Evolutionary conservation across 352 stramenopile genomes (phyloP).

Genomic region (Phytophthora macrochlamydospora): DNA sequence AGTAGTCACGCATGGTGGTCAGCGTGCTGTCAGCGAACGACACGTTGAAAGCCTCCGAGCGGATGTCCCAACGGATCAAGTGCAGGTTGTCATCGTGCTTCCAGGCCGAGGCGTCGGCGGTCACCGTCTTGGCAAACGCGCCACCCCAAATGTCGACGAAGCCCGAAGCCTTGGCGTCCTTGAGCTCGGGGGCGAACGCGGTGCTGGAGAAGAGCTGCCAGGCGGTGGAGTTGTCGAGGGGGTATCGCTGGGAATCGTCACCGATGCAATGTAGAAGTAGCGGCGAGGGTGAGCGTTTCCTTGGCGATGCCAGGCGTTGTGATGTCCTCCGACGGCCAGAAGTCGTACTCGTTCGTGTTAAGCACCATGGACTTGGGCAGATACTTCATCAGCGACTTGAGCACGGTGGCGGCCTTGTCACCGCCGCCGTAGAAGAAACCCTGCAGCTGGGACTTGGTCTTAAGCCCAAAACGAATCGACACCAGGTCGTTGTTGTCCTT

Average conservation of each 20-base stretch:
- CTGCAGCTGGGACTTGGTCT: slow-evolving; percentile 16
- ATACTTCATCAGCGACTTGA: slow-evolving; percentile 23
- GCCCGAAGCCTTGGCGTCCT: slow-evolving; percentile 19
- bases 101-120: slow-evolving; percentile 22
- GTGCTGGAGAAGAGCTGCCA: slow-evolving; percentile 23
- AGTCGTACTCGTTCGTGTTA: slow-evolving; percentile 17
- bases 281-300: slow-evolving; percentile 22
- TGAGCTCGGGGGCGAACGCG: slow-evolving; percentile 20
- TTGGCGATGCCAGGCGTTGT: slow-evolving; percentile 22
- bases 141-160: slow-evolving; percentile 32
- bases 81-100: slow-evolving; percentile 33
- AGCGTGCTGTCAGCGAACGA: slow-evolving; percentile 24
- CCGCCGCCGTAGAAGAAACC: slow-evolving; percentile 25
- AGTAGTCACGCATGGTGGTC: slow-evolving; percentile 19
- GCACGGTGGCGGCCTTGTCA: slow-evolving; percentile 7
- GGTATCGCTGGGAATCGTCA: slow-evolving; percentile 25
- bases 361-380: slow-evolving; percentile 23
- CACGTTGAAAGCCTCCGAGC: slow-evolving; percentile 21
- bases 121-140: slow-evolving; percentile 19
- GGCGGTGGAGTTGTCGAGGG: slow-evolving; percentile 22
- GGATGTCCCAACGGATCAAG: slow-evolving; percentile 33
- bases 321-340: slow-evolving; percentile 22
- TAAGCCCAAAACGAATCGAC: slow-evolving; percentile 26
- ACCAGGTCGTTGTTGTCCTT: slow-evolving; percentile 31
- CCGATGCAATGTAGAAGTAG: slow-evolving; percentile 36